Evolutionary conservation across 192 early-diverging fungal genomes (phyloP).

Genomic region (Pilaira anomala): DNA sequence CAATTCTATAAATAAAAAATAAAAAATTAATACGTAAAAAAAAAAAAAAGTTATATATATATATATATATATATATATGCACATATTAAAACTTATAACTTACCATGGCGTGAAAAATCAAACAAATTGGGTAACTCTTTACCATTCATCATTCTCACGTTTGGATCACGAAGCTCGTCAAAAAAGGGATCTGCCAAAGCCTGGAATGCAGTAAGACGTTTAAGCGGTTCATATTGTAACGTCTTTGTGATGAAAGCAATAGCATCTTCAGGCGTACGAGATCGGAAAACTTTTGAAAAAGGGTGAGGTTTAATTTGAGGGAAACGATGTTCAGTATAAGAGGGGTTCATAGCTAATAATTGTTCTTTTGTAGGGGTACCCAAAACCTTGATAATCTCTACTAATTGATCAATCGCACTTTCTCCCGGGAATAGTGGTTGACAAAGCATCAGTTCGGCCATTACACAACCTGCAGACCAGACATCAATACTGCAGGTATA

Average conservation of each 20-base stretch:
- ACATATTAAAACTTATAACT: slow-evolving; percentile 1
- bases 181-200: slow-evolving; percentile 93
- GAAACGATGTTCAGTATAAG: slow-evolving; percentile 97
- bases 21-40: neutral
- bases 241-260: slow-evolving; percentile 79
- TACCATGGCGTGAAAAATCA: slow-evolving; percentile 78
- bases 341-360: slow-evolving; percentile 94
- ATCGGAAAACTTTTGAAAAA: slow-evolving; percentile 82
- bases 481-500: slow-evolving; percentile 88
- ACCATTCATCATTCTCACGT: slow-evolving; percentile 75
- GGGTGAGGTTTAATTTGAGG: slow-evolving; percentile 93
- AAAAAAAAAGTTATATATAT: too few species aligned
- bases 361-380: slow-evolving; percentile 95
- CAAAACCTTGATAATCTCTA: slow-evolving; percentile 97
- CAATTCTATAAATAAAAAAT: slow-evolving; percentile 56
- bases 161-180: slow-evolving; percentile 88
- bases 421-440: slow-evolving; percentile 94
- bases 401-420: slow-evolving; percentile 94
- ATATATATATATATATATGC: neutral
- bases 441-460: slow-evolving; percentile 92
- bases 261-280: slow-evolving; percentile 76
- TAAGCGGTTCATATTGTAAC: slow-evolving; percentile 86
- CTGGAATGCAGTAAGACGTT: slow-evolving; percentile 82
- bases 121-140: slow-evolving; percentile 83
- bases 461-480: slow-evolving; percentile 94